Percentiles rank a stretch among this genome's conserved stretches.
Evolutionary conservation across 2,329 filamentous ascomycete genomes (phyloP).

Genomic region (Keithomyces neogunnii): DNA sequence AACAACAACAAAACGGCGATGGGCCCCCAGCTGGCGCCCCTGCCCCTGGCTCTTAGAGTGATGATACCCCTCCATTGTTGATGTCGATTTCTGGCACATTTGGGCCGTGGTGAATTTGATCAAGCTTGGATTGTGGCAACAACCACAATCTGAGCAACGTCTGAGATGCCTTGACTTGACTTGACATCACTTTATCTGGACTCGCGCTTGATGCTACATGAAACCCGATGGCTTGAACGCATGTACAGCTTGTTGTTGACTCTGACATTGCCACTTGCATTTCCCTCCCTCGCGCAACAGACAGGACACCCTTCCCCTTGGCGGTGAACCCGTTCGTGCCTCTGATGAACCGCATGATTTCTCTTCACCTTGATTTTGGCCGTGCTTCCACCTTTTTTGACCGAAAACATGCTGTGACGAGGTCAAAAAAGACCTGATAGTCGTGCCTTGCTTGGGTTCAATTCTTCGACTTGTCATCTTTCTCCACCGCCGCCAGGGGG

Average conservation of each 20-base stretch:
- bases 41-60: slow-evolving; percentile 27
- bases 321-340: slow-evolving; percentile 9
- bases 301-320: not conserved
- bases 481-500: not conserved
- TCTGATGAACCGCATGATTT: slow-evolving; percentile 14
- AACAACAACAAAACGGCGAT: slow-evolving; percentile 29
- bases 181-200: slow-evolving; percentile 20
- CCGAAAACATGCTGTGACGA: not conserved
- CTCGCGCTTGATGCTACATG: slow-evolving; percentile 12
- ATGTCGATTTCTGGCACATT: slow-evolving; percentile 9
- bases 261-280: slow-evolving; percentile 8
- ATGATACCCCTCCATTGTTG: slow-evolving; percentile 11
- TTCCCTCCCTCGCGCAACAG: slow-evolving; percentile 4
- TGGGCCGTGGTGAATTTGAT: slow-evolving; percentile 26
- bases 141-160: slow-evolving; percentile 6
- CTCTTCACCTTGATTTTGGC: not conserved
- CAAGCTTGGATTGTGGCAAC: slow-evolving; percentile 12
- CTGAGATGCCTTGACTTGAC: slow-evolving; percentile 26
- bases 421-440: not conserved
- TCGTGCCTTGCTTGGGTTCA: not conserved
- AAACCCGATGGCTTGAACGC: slow-evolving; percentile 20
- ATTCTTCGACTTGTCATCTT: not conserved
- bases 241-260: slow-evolving; percentile 19
- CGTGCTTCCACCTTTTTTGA: not conserved
- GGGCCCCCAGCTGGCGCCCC: slow-evolving; percentile 26